phyloP scores from a whole-genome alignment of 768 basidiomycete species.

The Polyporus arcularius region DNA sequence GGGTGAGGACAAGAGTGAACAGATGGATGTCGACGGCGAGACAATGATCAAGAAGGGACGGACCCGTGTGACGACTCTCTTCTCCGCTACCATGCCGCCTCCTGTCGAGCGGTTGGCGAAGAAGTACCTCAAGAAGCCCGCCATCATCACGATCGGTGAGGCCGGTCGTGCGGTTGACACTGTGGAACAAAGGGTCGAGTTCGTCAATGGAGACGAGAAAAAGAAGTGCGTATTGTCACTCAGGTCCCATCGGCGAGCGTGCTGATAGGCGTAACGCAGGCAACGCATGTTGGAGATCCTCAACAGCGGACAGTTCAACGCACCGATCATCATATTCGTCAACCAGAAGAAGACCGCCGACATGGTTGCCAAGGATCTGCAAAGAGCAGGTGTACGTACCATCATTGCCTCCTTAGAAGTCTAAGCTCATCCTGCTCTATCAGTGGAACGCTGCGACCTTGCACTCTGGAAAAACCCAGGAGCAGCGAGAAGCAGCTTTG shows the following conservation, averaged over 20 bases:
- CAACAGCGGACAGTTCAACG: conserved; percentile 76
- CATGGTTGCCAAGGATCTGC: conserved; percentile 93
- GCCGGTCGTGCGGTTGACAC: conserved; percentile 98
- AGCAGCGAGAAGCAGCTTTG: conserved; percentile 92
- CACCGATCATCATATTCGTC: conserved; percentile 98
- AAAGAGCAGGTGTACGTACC: conserved; percentile 79
- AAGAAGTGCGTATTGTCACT: conserved; percentile 71
- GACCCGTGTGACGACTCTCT: conserved; percentile 91
- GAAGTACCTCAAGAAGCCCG: conserved; percentile 92
- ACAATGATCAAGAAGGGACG: conserved; percentile 72
- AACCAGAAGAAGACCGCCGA: conserved; percentile 99
- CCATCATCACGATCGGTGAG: conserved; percentile 96
- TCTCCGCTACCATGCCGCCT: conserved; percentile 98
- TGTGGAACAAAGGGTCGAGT: conserved; percentile 95
- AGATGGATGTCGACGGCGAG: conserved; percentile 77
- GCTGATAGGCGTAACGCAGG: conserved; percentile 41
- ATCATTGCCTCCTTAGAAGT: neutral
- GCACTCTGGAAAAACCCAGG: conserved; percentile 97
- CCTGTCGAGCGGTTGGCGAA: conserved; percentile 93
- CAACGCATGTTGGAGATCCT: conserved; percentile 88
- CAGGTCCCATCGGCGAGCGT: neutral
- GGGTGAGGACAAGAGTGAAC: conserved; percentile 75
- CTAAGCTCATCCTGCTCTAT: neutral
- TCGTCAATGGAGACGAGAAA: conserved; percentile 91
- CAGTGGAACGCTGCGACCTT: conserved; percentile 90